Evolutionary conservation across 495 filamentous ascomycete species (phyloP).

Genomic region (Choiromyces venosus): DNA sequence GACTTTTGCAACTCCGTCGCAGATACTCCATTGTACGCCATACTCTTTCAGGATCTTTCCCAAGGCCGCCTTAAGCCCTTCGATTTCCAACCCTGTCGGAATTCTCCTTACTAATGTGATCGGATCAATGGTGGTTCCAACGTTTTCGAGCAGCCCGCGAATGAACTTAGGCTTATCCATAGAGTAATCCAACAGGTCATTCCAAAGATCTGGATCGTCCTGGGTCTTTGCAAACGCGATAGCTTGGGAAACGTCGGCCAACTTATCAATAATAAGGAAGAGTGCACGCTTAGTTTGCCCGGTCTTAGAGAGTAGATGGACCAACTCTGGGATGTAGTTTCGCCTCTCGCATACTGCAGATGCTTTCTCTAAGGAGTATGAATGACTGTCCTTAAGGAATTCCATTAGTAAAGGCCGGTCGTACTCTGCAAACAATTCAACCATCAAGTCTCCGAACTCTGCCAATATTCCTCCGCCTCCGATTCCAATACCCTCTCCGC

Average conservation of each 20-base stretch:
- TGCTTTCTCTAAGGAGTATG: slow-evolving; percentile 77
- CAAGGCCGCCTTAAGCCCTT: slow-evolving; percentile 78
- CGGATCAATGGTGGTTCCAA: slow-evolving; percentile 85
- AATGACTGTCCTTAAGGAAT: slow-evolving; percentile 75
- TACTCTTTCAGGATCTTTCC: slow-evolving; percentile 84
- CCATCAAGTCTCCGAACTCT: slow-evolving; percentile 74
- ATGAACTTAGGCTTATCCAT: slow-evolving; percentile 98
- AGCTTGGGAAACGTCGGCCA: slow-evolving; percentile 81
- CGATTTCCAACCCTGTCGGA: slow-evolving; percentile 83
- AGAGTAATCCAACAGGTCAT: slow-evolving; percentile 85
- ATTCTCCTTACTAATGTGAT: slow-evolving; percentile 84
- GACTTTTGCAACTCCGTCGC: slow-evolving; percentile 79
- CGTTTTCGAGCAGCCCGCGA: slow-evolving; percentile 82
- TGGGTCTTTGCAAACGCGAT: slow-evolving; percentile 92
- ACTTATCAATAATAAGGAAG: slow-evolving; percentile 79
- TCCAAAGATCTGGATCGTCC: slow-evolving; percentile 84
- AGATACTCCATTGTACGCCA: slow-evolving; percentile 86
- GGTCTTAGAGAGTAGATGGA: slow-evolving; percentile 89
- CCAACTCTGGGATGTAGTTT: slow-evolving; percentile 79
- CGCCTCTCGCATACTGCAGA: slow-evolving; percentile 68
- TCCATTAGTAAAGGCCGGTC: slow-evolving; percentile 73
- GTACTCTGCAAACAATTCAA: slow-evolving; percentile 78
- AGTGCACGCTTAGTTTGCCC: slow-evolving; percentile 86
- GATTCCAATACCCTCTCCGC: slow-evolving; percentile 49
- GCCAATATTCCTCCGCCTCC: slow-evolving; percentile 57